Percentiles rank a stretch among this genome's conserved stretches.
These are phyloP conservation scores for Globisporangium uncinulatum DNA, from an alignment of 352 stramenopile genomes.

Conservation along the genomic window DNA sequence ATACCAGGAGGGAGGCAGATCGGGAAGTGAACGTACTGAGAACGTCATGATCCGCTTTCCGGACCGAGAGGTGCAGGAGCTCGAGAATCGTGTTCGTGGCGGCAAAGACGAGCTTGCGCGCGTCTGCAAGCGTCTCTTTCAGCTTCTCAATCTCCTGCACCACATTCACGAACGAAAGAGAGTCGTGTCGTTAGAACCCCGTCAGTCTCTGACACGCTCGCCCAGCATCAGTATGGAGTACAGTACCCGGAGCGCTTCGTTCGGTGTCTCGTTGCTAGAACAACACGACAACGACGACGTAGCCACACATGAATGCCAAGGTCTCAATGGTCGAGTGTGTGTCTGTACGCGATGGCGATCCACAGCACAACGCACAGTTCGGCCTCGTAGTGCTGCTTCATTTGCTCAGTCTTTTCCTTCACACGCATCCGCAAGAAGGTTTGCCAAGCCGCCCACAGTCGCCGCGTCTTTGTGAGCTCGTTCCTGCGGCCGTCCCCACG, in stretches of 20 bases:
- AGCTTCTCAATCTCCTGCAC: slow-evolving; percentile 53
- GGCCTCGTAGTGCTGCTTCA: slow-evolving; percentile 49
- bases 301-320: neutral
- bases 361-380: slow-evolving; percentile 32
- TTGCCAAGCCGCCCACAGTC: slow-evolving; percentile 43
- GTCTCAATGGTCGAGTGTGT: no score
- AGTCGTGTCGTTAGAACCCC: neutral
- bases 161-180: neutral
- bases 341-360: neutral
- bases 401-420: slow-evolving; percentile 50
- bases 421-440: slow-evolving; percentile 41
- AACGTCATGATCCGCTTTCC: slow-evolving; percentile 45
- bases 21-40: slow-evolving; percentile 28
- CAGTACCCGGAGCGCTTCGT: slow-evolving; percentile 34
- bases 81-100: slow-evolving; percentile 57
- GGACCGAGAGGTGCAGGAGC: slow-evolving; percentile 50
- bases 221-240: no score
- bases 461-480: slow-evolving; percentile 35
- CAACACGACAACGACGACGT: neutral
- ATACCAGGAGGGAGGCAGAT: neutral
- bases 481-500: slow-evolving; percentile 22
- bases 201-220: no score
- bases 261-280: slow-evolving; percentile 33
- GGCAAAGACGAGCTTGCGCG: slow-evolving; percentile 48
- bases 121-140: slow-evolving; percentile 48